Percentiles rank a stretch among this genome's conserved stretches.
phyloP scores from a whole-genome alignment of 1,284 basidiomycete genomes.

The Fomes fomentarius region DNA sequence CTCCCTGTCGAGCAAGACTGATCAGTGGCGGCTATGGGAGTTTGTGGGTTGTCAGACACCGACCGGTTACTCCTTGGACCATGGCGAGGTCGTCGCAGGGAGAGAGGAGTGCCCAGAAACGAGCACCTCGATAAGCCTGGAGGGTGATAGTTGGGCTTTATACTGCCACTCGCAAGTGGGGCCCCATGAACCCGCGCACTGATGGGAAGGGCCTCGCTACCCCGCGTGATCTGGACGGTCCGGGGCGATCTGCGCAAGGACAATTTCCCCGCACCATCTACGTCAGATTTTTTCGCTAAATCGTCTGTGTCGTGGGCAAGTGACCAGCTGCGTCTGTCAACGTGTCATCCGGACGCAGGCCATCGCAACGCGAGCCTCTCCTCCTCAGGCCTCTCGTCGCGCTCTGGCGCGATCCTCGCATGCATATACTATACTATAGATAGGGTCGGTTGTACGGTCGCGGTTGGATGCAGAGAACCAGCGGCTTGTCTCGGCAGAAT shows the following conservation, averaged over 20 bases:
- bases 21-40: not conserved
- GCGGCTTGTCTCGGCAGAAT: not conserved
- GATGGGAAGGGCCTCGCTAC: constrained; percentile 8
- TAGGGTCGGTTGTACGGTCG: too few relatives aligned
- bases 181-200: constrained; percentile 23
- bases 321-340: too few relatives aligned
- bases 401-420: too few relatives aligned
- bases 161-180: constrained; percentile 15
- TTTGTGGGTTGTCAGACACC: constrained; percentile 9
- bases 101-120: constrained; percentile 10
- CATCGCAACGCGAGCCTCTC: too few relatives aligned
- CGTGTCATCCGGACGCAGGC: too few relatives aligned
- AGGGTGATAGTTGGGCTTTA: constrained; percentile 14
- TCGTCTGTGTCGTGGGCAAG: constrained; percentile 7
- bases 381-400: too few relatives aligned
- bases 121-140: constrained; percentile 8
- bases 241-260: constrained; percentile 17
- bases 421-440: too few relatives aligned
- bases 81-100: constrained; percentile 20
- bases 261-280: constrained; percentile 6
- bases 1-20: constrained; percentile 37
- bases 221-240: constrained; percentile 28
- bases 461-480: too few relatives aligned
- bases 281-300: not conserved
- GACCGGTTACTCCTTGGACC: constrained; percentile 41